Base-by-base conservation (phyloP, 2,329 filamentous ascomycete species). In the Fusarium cyanostomum region DNA sequence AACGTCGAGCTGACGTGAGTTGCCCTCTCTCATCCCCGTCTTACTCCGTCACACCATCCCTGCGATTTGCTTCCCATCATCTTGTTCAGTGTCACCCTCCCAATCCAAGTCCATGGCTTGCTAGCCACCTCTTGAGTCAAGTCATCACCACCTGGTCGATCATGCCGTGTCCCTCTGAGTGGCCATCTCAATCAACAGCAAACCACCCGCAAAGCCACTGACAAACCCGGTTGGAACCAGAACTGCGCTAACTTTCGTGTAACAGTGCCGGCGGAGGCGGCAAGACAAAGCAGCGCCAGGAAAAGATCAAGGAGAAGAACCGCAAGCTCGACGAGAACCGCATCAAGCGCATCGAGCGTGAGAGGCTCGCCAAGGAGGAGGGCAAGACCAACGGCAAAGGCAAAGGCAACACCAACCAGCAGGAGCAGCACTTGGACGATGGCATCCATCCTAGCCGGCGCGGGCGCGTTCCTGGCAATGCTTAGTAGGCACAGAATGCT, bases 1-100 rank as follows among this genome's bases (percentile, higher is more conserved):
- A 97, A 97, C 74, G 91, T 97, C 24, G 94, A 97, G 79, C 79
- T 98, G 67, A 97, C 93, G 85, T 92, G 77, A 77, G 88, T 84
- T 33, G 5, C 37, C 43, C 34, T 34, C 28, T 18, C 38, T 51
- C 37, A 26, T 34, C 28, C 42, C 18, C 24, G 27, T 41, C 41
- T 24, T 11, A 24, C 31, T 52, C 38, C 26, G 21, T 38, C 38
- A 26, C 46, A 51, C 16, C 18, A 34, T 42, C 18, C 26, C 31
- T 52, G 16, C 50, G 33, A 37, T 57, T 44, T 52, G 50, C 30
- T 33, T 11, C 21, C 27, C 13, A 11, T 28, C 41, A 33, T 27
- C 8, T 35, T 26, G 43, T 35, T 45, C 15, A 65, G 51, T 62
- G 52, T 61, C 30, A 51, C 52, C 27, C 38, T 26, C 28, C 35